Evolutionary conservation across 768 basidiomycete genomes (phyloP).

Genomic region (Hericium rajendrae): DNA sequence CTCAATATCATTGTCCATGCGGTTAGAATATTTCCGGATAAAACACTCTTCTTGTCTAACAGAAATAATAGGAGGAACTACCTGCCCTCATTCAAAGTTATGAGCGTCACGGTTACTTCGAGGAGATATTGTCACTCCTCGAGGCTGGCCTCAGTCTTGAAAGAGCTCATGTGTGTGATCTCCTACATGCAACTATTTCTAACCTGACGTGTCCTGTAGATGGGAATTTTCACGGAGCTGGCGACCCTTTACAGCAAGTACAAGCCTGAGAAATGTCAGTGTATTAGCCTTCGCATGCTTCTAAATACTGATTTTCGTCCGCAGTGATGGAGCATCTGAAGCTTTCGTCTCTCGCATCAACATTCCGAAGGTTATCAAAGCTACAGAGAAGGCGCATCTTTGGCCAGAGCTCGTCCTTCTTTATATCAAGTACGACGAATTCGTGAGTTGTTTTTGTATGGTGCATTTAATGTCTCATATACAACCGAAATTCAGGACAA

Average conservation of each 20-base stretch:
- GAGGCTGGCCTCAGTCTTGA: conserved; percentile 96
- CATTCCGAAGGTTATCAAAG: conserved; percentile 98
- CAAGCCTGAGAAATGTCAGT: conserved; percentile 81
- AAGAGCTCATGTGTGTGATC: conserved; percentile 68
- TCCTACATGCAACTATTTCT: background rate
- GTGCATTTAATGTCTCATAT: background rate
- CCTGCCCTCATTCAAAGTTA: conserved; percentile 68
- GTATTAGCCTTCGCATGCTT: background rate
- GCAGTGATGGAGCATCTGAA: conserved; percentile 98
- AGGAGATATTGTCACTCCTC: conserved; percentile 83
- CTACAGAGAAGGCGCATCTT: conserved; percentile 90
- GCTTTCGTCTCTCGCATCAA: conserved; percentile 94
- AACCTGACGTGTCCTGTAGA: conserved; percentile 25
- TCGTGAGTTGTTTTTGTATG: conserved; percentile 34
- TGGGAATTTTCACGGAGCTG: conserved; percentile 98
- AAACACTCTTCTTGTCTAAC: background rate
- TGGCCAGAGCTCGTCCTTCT: conserved; percentile 99
- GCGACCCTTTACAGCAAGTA: conserved; percentile 92
- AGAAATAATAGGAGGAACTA: conserved; percentile 57
- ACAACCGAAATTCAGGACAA: conserved; percentile 55
- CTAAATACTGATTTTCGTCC: background rate
- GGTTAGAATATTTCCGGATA: conserved; percentile 16
- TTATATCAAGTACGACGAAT: conserved; percentile 98
- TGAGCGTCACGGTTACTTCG: conserved; percentile 87
- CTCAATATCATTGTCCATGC: conserved; percentile 96